These are phyloP conservation scores for Globisporangium apiculatum DNA, from an alignment of 352 stramenopile genomes.

Conservation along the genomic window DNA sequence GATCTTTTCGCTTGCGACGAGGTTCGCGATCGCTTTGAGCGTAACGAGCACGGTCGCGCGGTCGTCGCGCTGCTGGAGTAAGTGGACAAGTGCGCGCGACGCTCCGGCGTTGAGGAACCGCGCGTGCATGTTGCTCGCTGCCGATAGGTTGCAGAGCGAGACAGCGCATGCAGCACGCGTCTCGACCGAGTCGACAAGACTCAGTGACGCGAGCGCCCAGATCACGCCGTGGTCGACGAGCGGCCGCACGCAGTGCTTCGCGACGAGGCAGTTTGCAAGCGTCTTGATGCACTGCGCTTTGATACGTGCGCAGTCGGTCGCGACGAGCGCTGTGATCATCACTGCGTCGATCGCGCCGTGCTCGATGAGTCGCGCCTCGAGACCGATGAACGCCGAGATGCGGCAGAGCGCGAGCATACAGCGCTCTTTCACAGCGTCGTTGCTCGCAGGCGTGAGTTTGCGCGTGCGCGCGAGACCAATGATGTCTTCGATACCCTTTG, in stretches of 20 bases:
- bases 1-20: conserved; percentile 72
- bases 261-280: conserved; percentile 67
- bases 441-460: conserved; percentile 26
- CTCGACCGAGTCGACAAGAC: conserved; percentile 44
- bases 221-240: conserved; percentile 72
- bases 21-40: conserved; percentile 72
- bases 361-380: conserved; percentile 61
- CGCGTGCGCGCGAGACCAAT: conserved; percentile 51
- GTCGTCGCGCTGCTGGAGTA: conserved; percentile 37
- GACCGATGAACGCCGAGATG: conserved; percentile 51
- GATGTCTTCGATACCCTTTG: conserved; percentile 57
- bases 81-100: conserved; percentile 47
- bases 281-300: conserved; percentile 70
- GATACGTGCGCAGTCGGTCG: conserved; percentile 51
- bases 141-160: conserved; percentile 73
- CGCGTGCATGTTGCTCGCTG: conserved; percentile 41
- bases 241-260: conserved; percentile 52
- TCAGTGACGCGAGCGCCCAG: conserved; percentile 67
- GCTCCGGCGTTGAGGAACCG: conserved; percentile 67
- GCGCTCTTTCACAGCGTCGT: conserved; percentile 51
- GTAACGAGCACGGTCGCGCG: conserved; percentile 42
- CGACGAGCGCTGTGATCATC: conserved; percentile 68
- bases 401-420: conserved; percentile 66
- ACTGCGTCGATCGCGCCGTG: conserved; percentile 62
- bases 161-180: conserved; percentile 53